Percentiles rank a stretch among this genome's conserved stretches.
phyloP scores from a whole-genome alignment of 73 alveolate species.

The Paramecium sexaurelia region DNA sequence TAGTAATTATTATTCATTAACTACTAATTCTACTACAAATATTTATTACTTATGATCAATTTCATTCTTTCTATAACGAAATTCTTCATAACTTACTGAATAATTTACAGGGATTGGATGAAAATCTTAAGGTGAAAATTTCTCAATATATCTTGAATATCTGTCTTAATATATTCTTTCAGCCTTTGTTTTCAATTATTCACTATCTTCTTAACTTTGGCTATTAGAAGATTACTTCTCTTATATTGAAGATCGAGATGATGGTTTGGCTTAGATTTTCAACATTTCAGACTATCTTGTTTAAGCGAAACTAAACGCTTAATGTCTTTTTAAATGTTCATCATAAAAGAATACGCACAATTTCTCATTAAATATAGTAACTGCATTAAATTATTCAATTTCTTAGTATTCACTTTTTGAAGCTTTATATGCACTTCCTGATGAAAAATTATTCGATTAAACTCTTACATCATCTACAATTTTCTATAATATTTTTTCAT shows the following conservation, averaged over 20 bases:
- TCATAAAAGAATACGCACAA: not conserved
- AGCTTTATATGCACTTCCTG: not conserved
- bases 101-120: slow-evolving; percentile 13
- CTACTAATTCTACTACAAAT: slow-evolving; percentile 3
- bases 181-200: not conserved
- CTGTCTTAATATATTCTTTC: not conserved
- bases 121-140: not conserved
- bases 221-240: not conserved
- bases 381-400: not conserved
- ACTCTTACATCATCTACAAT: not conserved
- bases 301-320: not conserved
- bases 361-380: not conserved
- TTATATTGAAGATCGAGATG: not conserved
- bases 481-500: not conserved
- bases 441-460: slow-evolving; percentile 18
- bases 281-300: not conserved
- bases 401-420: not conserved
- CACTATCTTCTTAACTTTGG: not conserved
- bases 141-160: not conserved
- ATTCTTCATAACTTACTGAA: slow-evolving; percentile 44
- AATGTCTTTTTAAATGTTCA: slow-evolving; percentile 38
- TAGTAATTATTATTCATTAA: slow-evolving; percentile 8
- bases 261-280: not conserved
- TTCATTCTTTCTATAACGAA: slow-evolving; percentile 13
- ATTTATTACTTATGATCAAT: not conserved